Base-by-base conservation (phyloP, 129 eudicot species). In the Heracleum sosnowskyi region DNA sequence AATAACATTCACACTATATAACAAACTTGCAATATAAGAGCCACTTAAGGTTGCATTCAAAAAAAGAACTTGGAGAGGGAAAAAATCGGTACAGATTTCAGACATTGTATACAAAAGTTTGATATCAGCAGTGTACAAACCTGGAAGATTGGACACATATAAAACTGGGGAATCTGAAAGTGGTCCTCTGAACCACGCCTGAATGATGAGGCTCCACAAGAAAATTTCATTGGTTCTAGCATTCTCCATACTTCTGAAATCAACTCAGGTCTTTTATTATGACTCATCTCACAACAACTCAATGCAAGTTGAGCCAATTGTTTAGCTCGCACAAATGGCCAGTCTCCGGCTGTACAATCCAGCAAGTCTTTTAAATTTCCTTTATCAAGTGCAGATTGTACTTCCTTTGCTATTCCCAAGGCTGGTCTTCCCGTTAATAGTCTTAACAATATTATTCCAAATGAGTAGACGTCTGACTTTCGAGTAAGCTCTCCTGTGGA, bases 311-410 rank as follows among this genome's bases (percentile, higher is more conserved):
- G 91, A 82, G 92, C 97, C 89, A 96, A 62, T 86, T 92, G 97
- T 82, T 90, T 87, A 4, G 99, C 99, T 76, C 89, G 97, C 69
- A 92, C 93, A 86, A 90, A 92, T 18, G 97, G 99, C 99, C 99
- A 96, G 39, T 96, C 97, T 42, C 99, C 99, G 37, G 97, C 99
- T 47, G 97, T 86, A 24, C 90, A 88, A 78, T 96, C 99, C 80
- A 96, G 72, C 28, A 92, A 37, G 69, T 75, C 75, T 36, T 90
- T 86, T 87, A 96, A 69, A 44, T 86, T 80, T 40, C 89, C 99
- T 33, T 86, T 84, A 77, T 87, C 88, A 53, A 96, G 69, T 34
- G 99, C 97, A 73, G 75, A 62, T 33, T 87, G 88, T 60, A 96
- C 97, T 70, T 90, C 99, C 84, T 82, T 92, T 2, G 78, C 47